Conservation (phyloP, 345 rosid species). For the Fremontodendron californicum region DNA sequence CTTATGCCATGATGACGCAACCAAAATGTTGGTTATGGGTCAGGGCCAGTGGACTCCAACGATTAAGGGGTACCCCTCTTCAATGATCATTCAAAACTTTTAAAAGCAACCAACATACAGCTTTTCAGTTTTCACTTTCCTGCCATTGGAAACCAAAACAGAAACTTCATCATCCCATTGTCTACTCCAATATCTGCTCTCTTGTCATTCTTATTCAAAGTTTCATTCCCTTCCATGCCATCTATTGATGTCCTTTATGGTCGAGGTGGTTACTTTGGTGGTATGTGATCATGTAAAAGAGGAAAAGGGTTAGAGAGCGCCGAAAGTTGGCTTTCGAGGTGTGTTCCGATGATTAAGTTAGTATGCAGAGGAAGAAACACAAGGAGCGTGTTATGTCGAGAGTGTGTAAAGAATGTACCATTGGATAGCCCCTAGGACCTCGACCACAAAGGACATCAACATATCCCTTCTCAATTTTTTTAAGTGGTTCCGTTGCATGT, state of each 20-base stretch:
- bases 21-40: conserved; percentile 17
- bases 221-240: background rate
- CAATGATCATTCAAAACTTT: conserved; percentile 29
- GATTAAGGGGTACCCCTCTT: conserved; percentile 20
- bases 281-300: too few relatives aligned
- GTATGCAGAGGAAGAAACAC: too few relatives aligned
- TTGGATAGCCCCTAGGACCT: too few relatives aligned
- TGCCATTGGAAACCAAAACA: conserved; percentile 25
- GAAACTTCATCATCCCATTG: conserved; percentile 15
- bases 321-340: too few relatives aligned
- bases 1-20: conserved; percentile 18
- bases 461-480: background rate
- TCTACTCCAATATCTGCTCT: background rate
- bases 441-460: too few relatives aligned
- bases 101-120: conserved; percentile 28
- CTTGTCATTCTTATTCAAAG: conserved; percentile 5
- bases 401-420: too few relatives aligned
- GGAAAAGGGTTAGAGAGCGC: too few relatives aligned
- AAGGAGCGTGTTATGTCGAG: too few relatives aligned
- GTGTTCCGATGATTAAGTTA: too few relatives aligned
- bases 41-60: conserved; percentile 15
- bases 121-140: conserved; percentile 26
- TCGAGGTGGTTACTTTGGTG: too few relatives aligned
- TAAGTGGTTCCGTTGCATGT: background rate
- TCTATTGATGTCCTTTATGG: too few relatives aligned